A percentile compares a stretch with the other conserved stretches of the same genome.
Conservation (phyloP, 768 basidiomycete species). For the Coprinopsis cinerea region DNA sequence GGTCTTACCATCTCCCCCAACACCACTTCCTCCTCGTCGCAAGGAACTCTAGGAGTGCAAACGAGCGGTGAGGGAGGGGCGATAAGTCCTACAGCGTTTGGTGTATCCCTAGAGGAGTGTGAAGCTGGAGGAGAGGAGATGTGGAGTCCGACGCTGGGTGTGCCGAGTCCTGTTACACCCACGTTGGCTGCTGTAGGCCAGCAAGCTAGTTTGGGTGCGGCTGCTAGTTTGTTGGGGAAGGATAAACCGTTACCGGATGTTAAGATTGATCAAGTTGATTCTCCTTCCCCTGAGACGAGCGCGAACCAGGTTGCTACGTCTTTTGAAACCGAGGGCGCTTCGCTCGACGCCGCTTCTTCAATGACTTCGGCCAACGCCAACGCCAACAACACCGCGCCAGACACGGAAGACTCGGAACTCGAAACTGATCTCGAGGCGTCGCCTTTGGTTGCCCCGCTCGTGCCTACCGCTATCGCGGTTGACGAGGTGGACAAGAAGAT, state of each 20-base stretch:
- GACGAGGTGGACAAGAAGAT: slow-evolving; percentile 4
- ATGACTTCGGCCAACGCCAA: neutral
- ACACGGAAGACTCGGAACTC: neutral
- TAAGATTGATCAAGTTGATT: too few relatives aligned
- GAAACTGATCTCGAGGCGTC: neutral
- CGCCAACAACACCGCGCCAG: neutral
- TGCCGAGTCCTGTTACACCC: neutral
- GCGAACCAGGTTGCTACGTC: neutral
- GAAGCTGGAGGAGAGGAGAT: neutral
- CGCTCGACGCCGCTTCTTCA: neutral
- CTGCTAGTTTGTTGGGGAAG: neutral
- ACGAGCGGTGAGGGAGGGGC: neutral
- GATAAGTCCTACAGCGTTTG: neutral
- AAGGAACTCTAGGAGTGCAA: neutral
- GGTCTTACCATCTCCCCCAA: too few relatives aligned
- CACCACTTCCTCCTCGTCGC: too few relatives aligned
- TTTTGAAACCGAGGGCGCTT: neutral
- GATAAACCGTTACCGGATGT: neutral
- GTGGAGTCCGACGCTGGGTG: neutral
- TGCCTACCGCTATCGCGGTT: neutral
- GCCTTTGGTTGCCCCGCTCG: neutral
- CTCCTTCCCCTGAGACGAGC: neutral
- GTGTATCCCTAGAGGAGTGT: neutral
- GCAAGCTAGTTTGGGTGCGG: neutral
- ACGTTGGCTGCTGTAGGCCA: too few relatives aligned